phyloP scores from a whole-genome alignment of 2,329 filamentous ascomycete genomes.

The Dactylellina haptotyla region DNA sequence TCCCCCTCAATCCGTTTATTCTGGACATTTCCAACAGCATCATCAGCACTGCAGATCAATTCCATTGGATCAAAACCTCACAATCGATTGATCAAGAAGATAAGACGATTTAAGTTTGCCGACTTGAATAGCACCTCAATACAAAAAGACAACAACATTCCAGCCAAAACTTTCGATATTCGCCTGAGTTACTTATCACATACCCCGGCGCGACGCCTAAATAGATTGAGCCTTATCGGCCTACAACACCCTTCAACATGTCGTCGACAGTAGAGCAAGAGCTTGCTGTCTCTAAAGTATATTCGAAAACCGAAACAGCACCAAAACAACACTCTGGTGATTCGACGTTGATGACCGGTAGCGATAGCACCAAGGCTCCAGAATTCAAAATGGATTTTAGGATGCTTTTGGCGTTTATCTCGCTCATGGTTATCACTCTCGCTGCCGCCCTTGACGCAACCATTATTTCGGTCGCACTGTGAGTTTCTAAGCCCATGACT shows the following conservation, averaged over 20 bases:
- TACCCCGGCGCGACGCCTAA: not conserved
- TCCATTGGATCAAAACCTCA: not conserved
- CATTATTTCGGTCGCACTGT: constrained; percentile 51
- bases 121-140: no score
- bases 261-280: constrained; percentile 37
- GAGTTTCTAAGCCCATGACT: not conserved
- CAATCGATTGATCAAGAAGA: no score
- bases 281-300: constrained; percentile 52
- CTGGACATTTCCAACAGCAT: not conserved
- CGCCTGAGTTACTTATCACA: not conserved
- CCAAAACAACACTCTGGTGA: constrained; percentile 24
- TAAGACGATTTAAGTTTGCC: no score
- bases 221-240: not conserved
- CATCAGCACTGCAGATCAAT: constrained; percentile 6
- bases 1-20: not conserved
- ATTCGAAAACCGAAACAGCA: constrained; percentile 42
- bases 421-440: constrained; percentile 51
- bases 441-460: constrained; percentile 51
- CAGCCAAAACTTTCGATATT: no score
- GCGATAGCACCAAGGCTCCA: constrained; percentile 35
- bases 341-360: constrained; percentile 36
- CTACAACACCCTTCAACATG: constrained; percentile 27
- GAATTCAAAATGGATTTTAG: constrained; percentile 47
- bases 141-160: no score
- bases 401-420: constrained; percentile 41